Evolutionary conservation across 495 filamentous ascomycete species (phyloP).

Genomic region (Sporormia fimetaria): DNA sequence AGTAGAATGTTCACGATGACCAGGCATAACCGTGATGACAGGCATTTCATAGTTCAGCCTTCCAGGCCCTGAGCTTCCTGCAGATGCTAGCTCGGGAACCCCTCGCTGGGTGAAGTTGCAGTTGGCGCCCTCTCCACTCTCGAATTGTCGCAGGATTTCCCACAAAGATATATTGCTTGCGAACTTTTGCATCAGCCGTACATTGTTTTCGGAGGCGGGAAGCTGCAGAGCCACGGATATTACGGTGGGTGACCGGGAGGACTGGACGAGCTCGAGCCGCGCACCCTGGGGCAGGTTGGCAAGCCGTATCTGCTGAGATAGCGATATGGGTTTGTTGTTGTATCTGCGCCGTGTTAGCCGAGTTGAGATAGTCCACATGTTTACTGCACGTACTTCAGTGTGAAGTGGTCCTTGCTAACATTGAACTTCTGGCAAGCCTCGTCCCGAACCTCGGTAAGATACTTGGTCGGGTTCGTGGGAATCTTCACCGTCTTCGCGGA

Average conservation of each 20-base stretch:
- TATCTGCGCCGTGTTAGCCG: conserved; percentile 40
- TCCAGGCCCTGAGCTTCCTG: conserved; percentile 46
- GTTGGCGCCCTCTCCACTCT: conserved; percentile 47
- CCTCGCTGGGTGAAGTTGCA: conserved; percentile 64
- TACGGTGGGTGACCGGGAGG: conserved; percentile 67
- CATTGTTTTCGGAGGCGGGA: conserved; percentile 53
- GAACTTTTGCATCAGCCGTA: conserved; percentile 68
- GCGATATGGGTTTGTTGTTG: conserved; percentile 71
- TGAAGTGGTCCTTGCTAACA: conserved; percentile 58
- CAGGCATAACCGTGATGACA: conserved; percentile 64
- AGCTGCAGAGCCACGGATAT: conserved; percentile 79
- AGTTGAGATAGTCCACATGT: background rate
- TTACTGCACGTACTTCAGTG: conserved; percentile 54
- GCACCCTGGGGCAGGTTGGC: conserved; percentile 77
- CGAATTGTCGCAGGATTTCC: conserved; percentile 79
- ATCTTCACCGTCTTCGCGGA: conserved; percentile 61
- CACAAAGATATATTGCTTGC: conserved; percentile 75
- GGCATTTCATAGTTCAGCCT: conserved; percentile 79
- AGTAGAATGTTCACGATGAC: conserved; percentile 51
- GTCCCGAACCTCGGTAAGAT: conserved; percentile 68
- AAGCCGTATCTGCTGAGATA: conserved; percentile 74
- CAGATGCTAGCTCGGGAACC: conserved; percentile 45
- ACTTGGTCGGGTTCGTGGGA: conserved; percentile 69
- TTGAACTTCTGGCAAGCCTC: conserved; percentile 78
- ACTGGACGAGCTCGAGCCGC: conserved; percentile 81